phyloP scores from a whole-genome alignment of 176 grass and related monocot genomes.

The Echinochloa phyllopogon region DNA sequence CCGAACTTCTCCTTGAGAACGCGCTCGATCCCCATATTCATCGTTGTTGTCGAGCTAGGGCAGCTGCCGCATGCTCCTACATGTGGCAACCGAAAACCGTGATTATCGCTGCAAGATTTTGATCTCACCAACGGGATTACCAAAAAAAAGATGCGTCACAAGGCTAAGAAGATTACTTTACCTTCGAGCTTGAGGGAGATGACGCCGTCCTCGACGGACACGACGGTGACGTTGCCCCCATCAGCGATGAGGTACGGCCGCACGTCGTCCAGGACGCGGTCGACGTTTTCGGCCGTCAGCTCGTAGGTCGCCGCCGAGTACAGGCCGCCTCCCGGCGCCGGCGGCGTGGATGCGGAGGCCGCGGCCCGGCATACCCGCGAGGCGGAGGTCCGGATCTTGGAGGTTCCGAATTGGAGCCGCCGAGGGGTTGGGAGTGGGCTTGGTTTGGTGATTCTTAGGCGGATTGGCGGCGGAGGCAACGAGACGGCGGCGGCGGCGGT shows the following conservation, averaged over 20 bases:
- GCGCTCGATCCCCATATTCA: constrained; percentile 96
- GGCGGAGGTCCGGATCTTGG: constrained; percentile 39
- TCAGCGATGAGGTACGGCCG: constrained; percentile 92
- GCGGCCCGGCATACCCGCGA: constrained; percentile 23
- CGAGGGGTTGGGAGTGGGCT: constrained; percentile 10
- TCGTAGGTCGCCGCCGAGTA: constrained; percentile 80
- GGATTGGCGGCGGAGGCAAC: constrained; percentile 39
- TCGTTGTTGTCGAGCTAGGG: constrained; percentile 90
- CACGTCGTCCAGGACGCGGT: constrained; percentile 80
- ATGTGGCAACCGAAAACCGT: constrained; percentile 28
- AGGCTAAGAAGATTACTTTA: constrained; percentile 22
- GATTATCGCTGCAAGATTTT: not conserved
- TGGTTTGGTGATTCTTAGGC: constrained; percentile 10
- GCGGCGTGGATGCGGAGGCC: constrained; percentile 46
- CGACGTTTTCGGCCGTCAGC: constrained; percentile 80
- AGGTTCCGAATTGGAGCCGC: constrained; percentile 27
- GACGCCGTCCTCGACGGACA: constrained; percentile 81
- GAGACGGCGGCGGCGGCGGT: constrained; percentile 35
- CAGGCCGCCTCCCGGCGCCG: constrained; percentile 57
- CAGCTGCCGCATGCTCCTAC: constrained; percentile 91
- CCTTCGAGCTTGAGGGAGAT: constrained; percentile 93
- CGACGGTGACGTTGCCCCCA: constrained; percentile 83
- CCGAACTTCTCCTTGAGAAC: constrained; percentile 97
- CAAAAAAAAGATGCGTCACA: not conserved
- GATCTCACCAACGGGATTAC: not conserved